A percentile compares a stretch with the other conserved stretches of the same genome.
These are phyloP conservation scores for Macrophomina phaseolina DNA, from an alignment of 2,329 filamentous ascomycete genomes.

Conservation along the genomic window DNA sequence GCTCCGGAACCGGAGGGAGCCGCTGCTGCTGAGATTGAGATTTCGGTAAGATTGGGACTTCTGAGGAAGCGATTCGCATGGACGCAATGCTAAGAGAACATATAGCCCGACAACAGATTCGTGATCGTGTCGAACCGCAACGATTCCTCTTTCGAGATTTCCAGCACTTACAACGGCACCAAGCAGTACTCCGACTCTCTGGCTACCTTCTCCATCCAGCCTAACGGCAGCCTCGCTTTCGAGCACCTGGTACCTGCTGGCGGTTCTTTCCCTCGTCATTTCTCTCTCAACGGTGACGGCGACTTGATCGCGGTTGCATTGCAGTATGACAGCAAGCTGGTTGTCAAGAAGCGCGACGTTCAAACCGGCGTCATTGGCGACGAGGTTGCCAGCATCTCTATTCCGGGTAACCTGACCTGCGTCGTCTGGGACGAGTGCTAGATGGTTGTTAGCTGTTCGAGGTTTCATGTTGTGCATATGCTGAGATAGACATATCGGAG, in stretches of 20 bases:
- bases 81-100: background rate
- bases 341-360: constrained; percentile 65
- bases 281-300: constrained; percentile 69
- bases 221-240: constrained; percentile 62
- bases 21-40: constrained; percentile 61
- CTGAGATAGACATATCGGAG: background rate
- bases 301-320: constrained; percentile 69
- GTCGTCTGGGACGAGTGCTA: constrained; percentile 38
- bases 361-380: constrained; percentile 64
- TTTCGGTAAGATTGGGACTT: constrained; percentile 58
- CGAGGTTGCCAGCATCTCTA: constrained; percentile 41
- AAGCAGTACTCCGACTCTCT: constrained; percentile 60
- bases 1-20: constrained; percentile 38
- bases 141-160: constrained; percentile 59
- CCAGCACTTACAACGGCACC: constrained; percentile 53
- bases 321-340: constrained; percentile 66
- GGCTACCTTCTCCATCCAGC: constrained; percentile 64
- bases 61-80: background rate
- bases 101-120: constrained; percentile 58
- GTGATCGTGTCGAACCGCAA: constrained; percentile 72
- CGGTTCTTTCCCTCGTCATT: constrained; percentile 70
- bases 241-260: constrained; percentile 67
- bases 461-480: background rate
- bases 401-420: constrained; percentile 41
- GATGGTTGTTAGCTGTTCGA: background rate